These are phyloP conservation scores for Plasmodium inui DNA, from an alignment of 169 alveolate species.

Conservation along the genomic window DNA sequence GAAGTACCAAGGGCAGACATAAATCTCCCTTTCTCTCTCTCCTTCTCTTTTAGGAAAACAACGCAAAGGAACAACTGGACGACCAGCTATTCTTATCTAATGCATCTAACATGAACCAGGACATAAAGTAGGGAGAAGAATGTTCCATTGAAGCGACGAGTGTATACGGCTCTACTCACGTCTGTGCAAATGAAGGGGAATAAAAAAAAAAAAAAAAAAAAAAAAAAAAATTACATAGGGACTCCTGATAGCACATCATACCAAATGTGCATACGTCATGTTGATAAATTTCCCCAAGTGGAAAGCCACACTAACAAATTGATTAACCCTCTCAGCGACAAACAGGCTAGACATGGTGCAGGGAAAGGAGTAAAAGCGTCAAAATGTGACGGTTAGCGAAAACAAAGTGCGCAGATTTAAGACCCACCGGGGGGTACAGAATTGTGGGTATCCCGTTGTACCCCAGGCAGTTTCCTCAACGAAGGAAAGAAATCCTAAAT, in stretches of 20 bases:
- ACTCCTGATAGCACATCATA: neutral
- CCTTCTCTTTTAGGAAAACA: constrained; percentile 11
- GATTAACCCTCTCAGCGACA: constrained; percentile 12
- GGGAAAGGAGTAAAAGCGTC: constrained; percentile 9
- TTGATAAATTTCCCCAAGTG: neutral
- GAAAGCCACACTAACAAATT: neutral
- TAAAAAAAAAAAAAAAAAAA: too few relatives aligned
- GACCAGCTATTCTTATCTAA: neutral
- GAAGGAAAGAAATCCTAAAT: neutral
- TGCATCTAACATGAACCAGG: neutral
- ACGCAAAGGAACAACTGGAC: constrained; percentile 4
- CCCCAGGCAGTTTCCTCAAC: neutral
- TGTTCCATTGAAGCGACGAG: neutral
- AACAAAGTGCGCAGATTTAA: neutral
- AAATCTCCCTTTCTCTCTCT: neutral
- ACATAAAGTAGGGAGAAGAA: constrained; percentile 2
- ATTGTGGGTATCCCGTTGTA: neutral
- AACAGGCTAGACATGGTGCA: constrained; percentile 2
- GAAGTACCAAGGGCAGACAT: neutral
- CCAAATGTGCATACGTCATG: neutral
- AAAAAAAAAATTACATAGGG: neutral
- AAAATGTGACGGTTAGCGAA: constrained; percentile 38
- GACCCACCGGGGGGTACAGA: neutral
- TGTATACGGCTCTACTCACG: neutral
- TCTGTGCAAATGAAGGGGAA: neutral